phyloP scores from a whole-genome alignment of 2,329 filamentous ascomycete genomes.

The Fusarium humuli region DNA sequence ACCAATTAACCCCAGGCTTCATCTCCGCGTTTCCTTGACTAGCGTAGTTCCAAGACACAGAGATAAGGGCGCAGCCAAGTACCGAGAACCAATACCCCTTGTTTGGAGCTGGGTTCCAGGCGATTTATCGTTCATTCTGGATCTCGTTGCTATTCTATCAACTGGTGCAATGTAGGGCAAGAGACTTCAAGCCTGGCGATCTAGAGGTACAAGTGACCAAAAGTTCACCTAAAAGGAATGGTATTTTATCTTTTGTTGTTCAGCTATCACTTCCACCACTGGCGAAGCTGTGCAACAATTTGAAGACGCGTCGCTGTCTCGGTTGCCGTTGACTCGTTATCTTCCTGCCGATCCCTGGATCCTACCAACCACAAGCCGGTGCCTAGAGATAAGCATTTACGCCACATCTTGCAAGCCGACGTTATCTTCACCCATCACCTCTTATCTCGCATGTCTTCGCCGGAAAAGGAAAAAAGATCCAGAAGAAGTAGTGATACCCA shows the following conservation, averaged over 20 bases:
- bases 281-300: neutral
- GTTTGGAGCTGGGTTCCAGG: neutral
- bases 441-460: conserved; percentile 33
- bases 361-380: conserved; percentile 5
- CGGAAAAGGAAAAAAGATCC: conserved; percentile 19
- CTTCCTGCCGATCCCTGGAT: conserved; percentile 4
- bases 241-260: neutral
- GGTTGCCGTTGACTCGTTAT: conserved; percentile 22
- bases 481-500: neutral
- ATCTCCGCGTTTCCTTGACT: neutral
- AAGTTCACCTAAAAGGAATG: neutral
- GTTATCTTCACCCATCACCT: conserved; percentile 16
- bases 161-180: neutral
- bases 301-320: neutral
- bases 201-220: too few species aligned
- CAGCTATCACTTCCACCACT: neutral
- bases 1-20: neutral
- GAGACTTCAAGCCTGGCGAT: too few species aligned
- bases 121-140: neutral
- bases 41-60: neutral
- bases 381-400: conserved; percentile 27
- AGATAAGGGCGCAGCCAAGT: conserved; percentile 15
- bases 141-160: neutral
- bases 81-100: neutral
- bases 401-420: conserved; percentile 4